phyloP scores from a whole-genome alignment of 2,329 filamentous ascomycete genomes.

The Coniella vitis region DNA sequence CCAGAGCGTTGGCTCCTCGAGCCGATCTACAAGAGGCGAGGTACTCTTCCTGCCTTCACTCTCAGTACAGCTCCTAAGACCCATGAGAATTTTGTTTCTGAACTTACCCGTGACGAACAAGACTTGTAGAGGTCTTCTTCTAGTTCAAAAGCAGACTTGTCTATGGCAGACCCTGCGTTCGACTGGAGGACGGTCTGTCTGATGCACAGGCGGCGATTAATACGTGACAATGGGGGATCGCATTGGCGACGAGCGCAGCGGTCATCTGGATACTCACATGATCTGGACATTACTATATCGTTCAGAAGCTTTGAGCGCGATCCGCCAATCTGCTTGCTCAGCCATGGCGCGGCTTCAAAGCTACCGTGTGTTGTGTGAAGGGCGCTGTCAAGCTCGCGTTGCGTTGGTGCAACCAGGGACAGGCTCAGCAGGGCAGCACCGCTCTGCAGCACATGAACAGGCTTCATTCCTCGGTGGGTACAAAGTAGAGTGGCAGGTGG shows the following conservation, averaged over 20 bases:
- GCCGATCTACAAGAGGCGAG: conserved; percentile 34
- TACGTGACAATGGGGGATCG: background rate
- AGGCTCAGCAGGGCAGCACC: no score
- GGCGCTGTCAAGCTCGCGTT: background rate
- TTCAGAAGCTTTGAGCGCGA: conserved; percentile 47
- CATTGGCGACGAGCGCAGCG: background rate
- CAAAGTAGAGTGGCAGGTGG: no score
- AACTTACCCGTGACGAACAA: conserved; percentile 50
- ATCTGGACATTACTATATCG: conserved; percentile 57
- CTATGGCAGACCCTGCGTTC: conserved; percentile 13
- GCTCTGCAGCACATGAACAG: no score
- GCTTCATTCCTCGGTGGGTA: no score
- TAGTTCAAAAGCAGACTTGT: conserved; percentile 49
- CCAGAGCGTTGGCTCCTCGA: conserved; percentile 8
- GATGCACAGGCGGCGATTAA: background rate
- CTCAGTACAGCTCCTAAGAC: background rate
- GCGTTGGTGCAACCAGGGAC: background rate
- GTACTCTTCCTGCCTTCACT: conserved; percentile 49
- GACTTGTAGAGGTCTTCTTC: conserved; percentile 59
- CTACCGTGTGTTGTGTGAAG: no score
- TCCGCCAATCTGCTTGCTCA: conserved; percentile 38
- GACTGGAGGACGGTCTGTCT: conserved; percentile 22
- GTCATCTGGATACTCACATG: conserved; percentile 40
- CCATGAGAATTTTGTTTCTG: background rate
- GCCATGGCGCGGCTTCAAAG: conserved; percentile 13